Evolutionary conservation across 768 basidiomycete genomes (phyloP).

Genomic region (Crepidotus variabilis): DNA sequence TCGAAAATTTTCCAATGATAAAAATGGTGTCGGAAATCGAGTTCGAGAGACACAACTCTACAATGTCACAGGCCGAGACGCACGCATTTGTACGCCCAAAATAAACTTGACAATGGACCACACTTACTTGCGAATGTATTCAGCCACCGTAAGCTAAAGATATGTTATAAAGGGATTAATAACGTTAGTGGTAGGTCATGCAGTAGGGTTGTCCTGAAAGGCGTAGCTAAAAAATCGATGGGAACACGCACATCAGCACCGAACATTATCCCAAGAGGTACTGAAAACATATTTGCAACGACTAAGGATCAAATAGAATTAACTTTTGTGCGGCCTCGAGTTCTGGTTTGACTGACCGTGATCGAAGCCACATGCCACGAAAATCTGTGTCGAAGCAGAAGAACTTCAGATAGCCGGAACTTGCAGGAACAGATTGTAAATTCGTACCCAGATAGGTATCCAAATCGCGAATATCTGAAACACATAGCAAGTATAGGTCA

Average conservation of each 20-base stretch:
- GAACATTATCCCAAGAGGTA: conserved; percentile 70
- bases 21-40: background rate
- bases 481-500: background rate
- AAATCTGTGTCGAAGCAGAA: conserved; percentile 37
- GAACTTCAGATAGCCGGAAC: background rate
- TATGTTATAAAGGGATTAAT: background rate
- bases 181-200: background rate
- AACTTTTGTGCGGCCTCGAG: background rate
- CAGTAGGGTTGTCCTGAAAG: background rate
- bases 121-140: conserved; percentile 66
- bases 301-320: conserved; percentile 31
- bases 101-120: background rate
- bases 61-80: background rate
- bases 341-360: conserved; percentile 43
- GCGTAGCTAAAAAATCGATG: background rate
- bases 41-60: background rate
- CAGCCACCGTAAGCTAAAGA: conserved; percentile 41
- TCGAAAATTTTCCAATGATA: background rate
- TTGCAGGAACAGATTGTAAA: background rate
- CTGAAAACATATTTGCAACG: conserved; percentile 73
- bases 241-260: conserved; percentile 49
- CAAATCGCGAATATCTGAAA: conserved; percentile 55
- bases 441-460: conserved; percentile 70
- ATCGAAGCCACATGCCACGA: conserved; percentile 68
- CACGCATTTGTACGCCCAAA: background rate